Conservation (phyloP, 805 yeast species). For the Ascoidea asiatica region DNA sequence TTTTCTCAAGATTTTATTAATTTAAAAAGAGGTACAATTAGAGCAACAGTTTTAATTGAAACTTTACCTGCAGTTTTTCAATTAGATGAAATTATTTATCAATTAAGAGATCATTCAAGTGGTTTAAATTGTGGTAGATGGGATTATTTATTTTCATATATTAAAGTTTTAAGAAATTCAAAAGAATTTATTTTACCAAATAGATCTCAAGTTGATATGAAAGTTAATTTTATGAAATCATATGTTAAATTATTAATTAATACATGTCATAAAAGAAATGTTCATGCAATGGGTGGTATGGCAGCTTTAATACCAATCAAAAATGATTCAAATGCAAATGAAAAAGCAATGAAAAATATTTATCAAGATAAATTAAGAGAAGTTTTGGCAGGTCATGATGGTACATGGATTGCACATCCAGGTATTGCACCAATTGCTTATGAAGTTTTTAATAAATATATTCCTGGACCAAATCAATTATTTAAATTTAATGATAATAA, state of each 20-base stretch:
- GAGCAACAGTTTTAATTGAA: slow-evolving; percentile 74
- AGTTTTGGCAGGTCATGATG: slow-evolving; percentile 70
- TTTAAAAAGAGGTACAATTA: slow-evolving; percentile 61
- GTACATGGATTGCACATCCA: slow-evolving; percentile 86
- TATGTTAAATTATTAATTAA: slow-evolving; percentile 63
- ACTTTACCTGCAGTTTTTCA: slow-evolving; percentile 80
- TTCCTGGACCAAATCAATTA: slow-evolving; percentile 78
- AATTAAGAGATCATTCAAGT: slow-evolving; percentile 61
- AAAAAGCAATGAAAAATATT: slow-evolving; percentile 58
- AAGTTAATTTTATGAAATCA: slow-evolving; percentile 68
- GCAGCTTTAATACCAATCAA: slow-evolving; percentile 81
- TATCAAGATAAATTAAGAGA: slow-evolving; percentile 66
- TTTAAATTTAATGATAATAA: slow-evolving; percentile 18
- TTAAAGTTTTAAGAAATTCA: slow-evolving; percentile 60
- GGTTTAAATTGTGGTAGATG: slow-evolving; percentile 85
- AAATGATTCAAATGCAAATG: slow-evolving; percentile 49
- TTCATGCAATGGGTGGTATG: slow-evolving; percentile 87
- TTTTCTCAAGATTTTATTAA: slow-evolving; percentile 61
- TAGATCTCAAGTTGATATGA: slow-evolving; percentile 68
- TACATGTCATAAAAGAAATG: slow-evolving; percentile 66
- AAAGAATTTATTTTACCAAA: slow-evolving; percentile 62
- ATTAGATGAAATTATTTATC: slow-evolving; percentile 73
- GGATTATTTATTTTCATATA: slow-evolving; percentile 77
- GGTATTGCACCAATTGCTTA: slow-evolving; percentile 65
- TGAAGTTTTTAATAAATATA: slow-evolving; percentile 56